These are phyloP conservation scores for Suhomyces kunorum DNA, from an alignment of 1,139 yeast species.

Conservation along the genomic window DNA sequence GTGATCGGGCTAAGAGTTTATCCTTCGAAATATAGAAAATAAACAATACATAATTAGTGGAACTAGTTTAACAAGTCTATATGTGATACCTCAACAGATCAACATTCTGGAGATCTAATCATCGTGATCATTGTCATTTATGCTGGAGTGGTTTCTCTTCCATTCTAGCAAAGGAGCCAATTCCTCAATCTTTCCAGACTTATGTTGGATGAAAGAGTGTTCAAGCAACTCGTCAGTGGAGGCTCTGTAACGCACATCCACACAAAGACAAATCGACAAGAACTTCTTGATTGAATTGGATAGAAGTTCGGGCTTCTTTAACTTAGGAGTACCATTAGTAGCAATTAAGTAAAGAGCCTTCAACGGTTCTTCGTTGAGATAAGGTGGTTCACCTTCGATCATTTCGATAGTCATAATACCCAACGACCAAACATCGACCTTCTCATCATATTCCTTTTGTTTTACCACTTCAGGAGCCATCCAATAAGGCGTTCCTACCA, in stretches of 20 bases:
- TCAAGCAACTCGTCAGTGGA: conserved; percentile 82
- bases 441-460: conserved; percentile 94
- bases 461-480: conserved; percentile 99
- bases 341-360: conserved; percentile 89
- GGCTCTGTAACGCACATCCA: conserved; percentile 90
- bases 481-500: conserved; percentile 99
- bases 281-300: conserved; percentile 83
- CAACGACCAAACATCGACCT: conserved; percentile 96
- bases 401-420: conserved; percentile 98
- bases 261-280: conserved; percentile 89
- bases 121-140: conserved; percentile 2
- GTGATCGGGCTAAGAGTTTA: conserved; percentile 1
- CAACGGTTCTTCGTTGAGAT: conserved; percentile 92
- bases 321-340: conserved; percentile 94
- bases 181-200: conserved; percentile 68
- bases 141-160: conserved; percentile 38
- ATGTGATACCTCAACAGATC: no score
- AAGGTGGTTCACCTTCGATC: conserved; percentile 99
- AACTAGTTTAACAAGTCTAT: not conserved
- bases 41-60: conserved; percentile 7
- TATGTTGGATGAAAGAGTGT: conserved; percentile 72
- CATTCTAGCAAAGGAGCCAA: conserved; percentile 72
- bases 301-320: conserved; percentile 80
- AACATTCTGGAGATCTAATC: not conserved
- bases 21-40: conserved; percentile 2